Evolutionary conservation across 306 rosid species (phyloP), one percentile per base, ranked within the genome.

Genomic region (Cucurbita maxima): DNA sequence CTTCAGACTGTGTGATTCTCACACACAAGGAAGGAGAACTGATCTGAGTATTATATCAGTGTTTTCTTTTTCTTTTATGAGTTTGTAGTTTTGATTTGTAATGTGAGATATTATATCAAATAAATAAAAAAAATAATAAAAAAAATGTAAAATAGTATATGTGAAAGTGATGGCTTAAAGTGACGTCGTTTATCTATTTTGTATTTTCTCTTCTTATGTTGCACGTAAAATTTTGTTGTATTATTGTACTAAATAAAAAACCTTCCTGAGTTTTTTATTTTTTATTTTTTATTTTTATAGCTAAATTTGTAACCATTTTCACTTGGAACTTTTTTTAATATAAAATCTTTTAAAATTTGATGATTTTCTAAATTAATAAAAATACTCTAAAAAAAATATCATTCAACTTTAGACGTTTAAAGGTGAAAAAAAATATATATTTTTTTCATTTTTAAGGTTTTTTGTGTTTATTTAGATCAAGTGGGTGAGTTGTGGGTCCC

Each of bases 21-120:
- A 87, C 97, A 19, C 97, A 89, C 86, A 87, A 89, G 85, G 97
- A 91, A 83, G 60, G 57, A 18, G 96, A 89, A 3, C 90, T 88
- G 20, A 84, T 84, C 77, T 91, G 86, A 88, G 78, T 60, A 74
- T 68, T 54, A 3, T 0, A 15, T 9, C 41, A 59, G 44, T 36
- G 18, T 40, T 52, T 34, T 41, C 43, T 20, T 50, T 55, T 16
- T 38, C 19, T 34, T 36, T 16, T 3, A 56, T 56, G 60, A 36
- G 60, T 20, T 30, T 19, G 13, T 19, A 56, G 69, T 61, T 38
- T 61, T 61, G 3, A 61, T 36, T 61, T 16, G 13, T 61, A 15
- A 61, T 61, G 25, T 37, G 12, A 1, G 34, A 30, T 30, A 38
- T 37, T 13, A 36, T 20, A 9, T 19, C 1, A 19, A 4, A 8